A percentile compares a stretch with the other conserved stretches of the same genome.
Conservation (phyloP, 2,329 filamentous ascomycete species). For the Pseudogymnoascus sp. region DNA sequence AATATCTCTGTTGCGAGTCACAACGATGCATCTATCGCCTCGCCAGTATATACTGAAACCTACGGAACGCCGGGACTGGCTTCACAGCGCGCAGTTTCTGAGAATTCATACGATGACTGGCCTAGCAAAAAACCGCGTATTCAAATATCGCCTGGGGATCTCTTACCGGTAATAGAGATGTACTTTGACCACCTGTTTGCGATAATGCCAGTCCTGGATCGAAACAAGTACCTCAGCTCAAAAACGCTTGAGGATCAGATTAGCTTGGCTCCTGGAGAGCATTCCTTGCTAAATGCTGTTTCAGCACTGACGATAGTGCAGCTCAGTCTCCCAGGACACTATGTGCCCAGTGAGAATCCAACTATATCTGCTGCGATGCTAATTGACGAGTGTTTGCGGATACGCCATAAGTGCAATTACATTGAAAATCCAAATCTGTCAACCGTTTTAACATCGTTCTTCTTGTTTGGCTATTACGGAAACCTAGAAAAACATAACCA, state of each 20-base stretch:
- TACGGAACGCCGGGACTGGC: neutral
- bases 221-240: constrained; percentile 1
- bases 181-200: constrained; percentile 53
- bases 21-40: neutral
- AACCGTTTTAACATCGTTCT: constrained; percentile 29
- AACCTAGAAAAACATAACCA: constrained; percentile 29
- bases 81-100: neutral
- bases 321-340: constrained; percentile 5
- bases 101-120: neutral
- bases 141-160: neutral
- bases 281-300: neutral
- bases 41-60: neutral
- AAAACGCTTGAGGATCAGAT: neutral
- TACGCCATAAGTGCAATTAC: constrained; percentile 22
- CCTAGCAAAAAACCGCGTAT: neutral
- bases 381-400: constrained; percentile 25
- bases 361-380: constrained; percentile 17
- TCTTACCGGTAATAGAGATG: constrained; percentile 20
- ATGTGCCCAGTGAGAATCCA: neutral
- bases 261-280: neutral
- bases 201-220: constrained; percentile 48
- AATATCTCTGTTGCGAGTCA: neutral
- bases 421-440: constrained; percentile 25
- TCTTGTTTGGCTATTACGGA: constrained; percentile 28
- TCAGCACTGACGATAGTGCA: constrained; percentile 2